phyloP scores from a whole-genome alignment of 2,329 filamentous ascomycete genomes.

The Arthrobotrys iridis region DNA sequence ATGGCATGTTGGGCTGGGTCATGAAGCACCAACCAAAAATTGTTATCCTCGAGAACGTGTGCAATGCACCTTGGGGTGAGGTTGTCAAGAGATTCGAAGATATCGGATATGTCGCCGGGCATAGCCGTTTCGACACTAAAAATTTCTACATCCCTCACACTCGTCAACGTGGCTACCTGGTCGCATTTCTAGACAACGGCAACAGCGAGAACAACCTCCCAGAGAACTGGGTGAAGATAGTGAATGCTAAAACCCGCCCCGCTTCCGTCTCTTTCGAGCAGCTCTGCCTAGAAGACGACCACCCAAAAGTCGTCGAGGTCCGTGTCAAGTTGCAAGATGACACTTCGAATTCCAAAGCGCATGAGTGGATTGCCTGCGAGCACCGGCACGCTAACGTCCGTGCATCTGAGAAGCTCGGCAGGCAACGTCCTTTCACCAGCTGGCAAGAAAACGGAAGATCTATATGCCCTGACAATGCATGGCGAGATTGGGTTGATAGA shows the following conservation, averaged over 20 bases:
- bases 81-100: constrained; percentile 64
- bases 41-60: constrained; percentile 78
- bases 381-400: constrained; percentile 70
- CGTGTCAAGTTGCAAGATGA: constrained; percentile 64
- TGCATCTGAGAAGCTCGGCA: constrained; percentile 66
- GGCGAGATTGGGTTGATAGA: constrained; percentile 62
- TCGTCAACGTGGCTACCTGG: constrained; percentile 69
- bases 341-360: constrained; percentile 57
- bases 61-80: constrained; percentile 69
- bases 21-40: constrained; percentile 69
- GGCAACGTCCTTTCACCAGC: constrained; percentile 68
- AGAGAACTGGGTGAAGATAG: constrained; percentile 63
- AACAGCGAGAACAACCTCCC: constrained; percentile 59
- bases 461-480: constrained; percentile 68
- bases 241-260: constrained; percentile 66
- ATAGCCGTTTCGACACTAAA: constrained; percentile 71
- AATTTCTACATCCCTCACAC: constrained; percentile 79
- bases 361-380: constrained; percentile 69
- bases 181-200: constrained; percentile 65
- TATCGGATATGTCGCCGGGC: constrained; percentile 68
- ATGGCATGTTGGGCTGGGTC: constrained; percentile 70
- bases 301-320: constrained; percentile 67
- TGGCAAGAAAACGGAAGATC: constrained; percentile 69
- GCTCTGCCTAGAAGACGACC: constrained; percentile 70
- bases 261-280: constrained; percentile 67